These are phyloP conservation scores for Mortierella sp. DNA, from an alignment of 371 early-diverging fungal genomes.

Conservation along the genomic window DNA sequence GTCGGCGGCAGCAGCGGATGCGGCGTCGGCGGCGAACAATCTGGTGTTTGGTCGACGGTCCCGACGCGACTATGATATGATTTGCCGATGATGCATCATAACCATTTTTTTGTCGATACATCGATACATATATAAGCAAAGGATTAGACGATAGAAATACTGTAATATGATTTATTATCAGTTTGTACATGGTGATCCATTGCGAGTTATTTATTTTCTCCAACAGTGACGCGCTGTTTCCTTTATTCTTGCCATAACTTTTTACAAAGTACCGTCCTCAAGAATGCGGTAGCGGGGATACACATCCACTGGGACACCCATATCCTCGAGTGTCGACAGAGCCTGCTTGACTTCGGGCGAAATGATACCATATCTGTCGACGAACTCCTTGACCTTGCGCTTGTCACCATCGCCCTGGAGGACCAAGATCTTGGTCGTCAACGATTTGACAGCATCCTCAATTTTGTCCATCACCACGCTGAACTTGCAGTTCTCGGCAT, in stretches of 20 bases:
- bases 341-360: conserved; percentile 62
- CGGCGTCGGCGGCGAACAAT: conserved; percentile 26
- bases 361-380: conserved; percentile 69
- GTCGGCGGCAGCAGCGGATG: conserved; percentile 45
- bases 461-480: conserved; percentile 77
- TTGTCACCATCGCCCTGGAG: conserved; percentile 87
- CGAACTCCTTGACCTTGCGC: conserved; percentile 69
- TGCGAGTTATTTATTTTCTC: too few species aligned
- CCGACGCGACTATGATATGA: conserved; percentile 48
- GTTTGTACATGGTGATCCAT: too few species aligned
- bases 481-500: conserved; percentile 60
- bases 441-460: conserved; percentile 68
- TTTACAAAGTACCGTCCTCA: conserved; percentile 50
- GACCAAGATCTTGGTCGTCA: conserved; percentile 77
- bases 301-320: conserved; percentile 53
- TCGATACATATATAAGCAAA: too few species aligned
- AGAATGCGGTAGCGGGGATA: conserved; percentile 52
- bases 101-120: too few species aligned
- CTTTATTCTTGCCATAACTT: not conserved
- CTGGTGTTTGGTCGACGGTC: conserved; percentile 34
- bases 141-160: too few species aligned
- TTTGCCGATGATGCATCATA: conserved; percentile 34
- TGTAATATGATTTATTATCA: too few species aligned
- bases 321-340: conserved; percentile 63
- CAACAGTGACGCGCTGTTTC: too few species aligned